These are phyloP conservation scores for Phytophthora sansomeana DNA, from an alignment of 352 stramenopile genomes.

Conservation along the genomic window DNA sequence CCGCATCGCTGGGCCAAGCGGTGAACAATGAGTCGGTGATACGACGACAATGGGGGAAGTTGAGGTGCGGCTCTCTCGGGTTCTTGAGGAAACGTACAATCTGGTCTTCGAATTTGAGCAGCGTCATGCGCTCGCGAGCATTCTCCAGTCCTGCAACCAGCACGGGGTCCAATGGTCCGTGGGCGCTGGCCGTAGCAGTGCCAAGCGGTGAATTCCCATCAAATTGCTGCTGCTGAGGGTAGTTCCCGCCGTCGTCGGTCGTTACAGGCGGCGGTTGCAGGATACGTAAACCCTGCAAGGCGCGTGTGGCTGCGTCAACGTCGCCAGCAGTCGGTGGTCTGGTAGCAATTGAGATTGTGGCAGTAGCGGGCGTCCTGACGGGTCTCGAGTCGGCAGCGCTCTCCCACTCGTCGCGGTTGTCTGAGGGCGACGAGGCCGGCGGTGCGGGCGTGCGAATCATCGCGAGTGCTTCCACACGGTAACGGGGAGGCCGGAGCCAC, in stretches of 20 bases:
- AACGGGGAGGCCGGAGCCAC: background rate
- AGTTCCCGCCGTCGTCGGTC: constrained; percentile 59
- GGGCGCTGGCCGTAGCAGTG: constrained; percentile 64
- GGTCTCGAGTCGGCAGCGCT: constrained; percentile 19
- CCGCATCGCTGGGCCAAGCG: constrained; percentile 93
- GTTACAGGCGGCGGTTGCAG: constrained; percentile 40
- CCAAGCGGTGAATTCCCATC: constrained; percentile 47
- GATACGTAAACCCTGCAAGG: constrained; percentile 52
- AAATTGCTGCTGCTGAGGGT: constrained; percentile 40
- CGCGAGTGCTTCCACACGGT: constrained; percentile 18
- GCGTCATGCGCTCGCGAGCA: constrained; percentile 74
- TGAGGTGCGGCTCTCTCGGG: constrained; percentile 68
- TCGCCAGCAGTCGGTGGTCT: constrained; percentile 10
- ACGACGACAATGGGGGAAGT: constrained; percentile 88
- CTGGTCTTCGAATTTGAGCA: constrained; percentile 90
- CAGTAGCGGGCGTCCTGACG: background rate
- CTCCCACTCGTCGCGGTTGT: constrained; percentile 55
- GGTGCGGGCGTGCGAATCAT: constrained; percentile 40
- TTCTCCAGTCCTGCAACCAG: constrained; percentile 85
- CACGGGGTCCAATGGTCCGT: constrained; percentile 77
- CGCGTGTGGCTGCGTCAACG: constrained; percentile 29
- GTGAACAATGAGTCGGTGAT: constrained; percentile 92
- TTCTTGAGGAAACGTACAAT: constrained; percentile 85
- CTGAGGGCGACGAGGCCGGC: constrained; percentile 12
- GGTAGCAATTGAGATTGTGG: constrained; percentile 19